A percentile compares a stretch with the other conserved stretches of the same genome.
Evolutionary conservation across 148 eudicot genomes (phyloP).

Genomic region (Vaccinium myrtillus): DNA sequence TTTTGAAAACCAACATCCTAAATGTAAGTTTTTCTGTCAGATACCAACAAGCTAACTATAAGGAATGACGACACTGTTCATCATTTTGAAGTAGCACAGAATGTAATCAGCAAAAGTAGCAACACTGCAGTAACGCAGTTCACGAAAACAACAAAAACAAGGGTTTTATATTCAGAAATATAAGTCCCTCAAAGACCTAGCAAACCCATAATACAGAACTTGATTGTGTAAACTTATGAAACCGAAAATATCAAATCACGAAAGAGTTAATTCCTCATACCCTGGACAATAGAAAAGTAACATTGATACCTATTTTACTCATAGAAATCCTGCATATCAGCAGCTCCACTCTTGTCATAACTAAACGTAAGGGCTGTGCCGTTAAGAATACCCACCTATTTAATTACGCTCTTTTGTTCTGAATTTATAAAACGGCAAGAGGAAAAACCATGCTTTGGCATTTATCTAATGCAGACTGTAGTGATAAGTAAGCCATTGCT

Average conservation of each 20-base stretch:
- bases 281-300: not conserved
- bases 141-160: not conserved
- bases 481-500: too few species aligned
- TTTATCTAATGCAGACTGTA: constrained; percentile 5
- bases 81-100: not conserved
- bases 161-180: not conserved
- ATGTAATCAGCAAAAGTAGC: not conserved
- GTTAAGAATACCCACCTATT: not conserved
- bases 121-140: not conserved
- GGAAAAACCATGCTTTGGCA: not conserved
- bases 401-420: not conserved
- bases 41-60: not conserved
- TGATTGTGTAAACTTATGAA: not conserved
- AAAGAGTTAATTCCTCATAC: not conserved
- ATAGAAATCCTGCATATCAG: not conserved
- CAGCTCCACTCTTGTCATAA: not conserved
- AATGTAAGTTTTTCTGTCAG: not conserved
- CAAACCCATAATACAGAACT: constrained; percentile 1
- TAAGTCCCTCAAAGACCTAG: not conserved
- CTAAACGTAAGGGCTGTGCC: not conserved
- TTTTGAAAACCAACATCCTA: not conserved
- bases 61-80: not conserved
- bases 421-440: not conserved
- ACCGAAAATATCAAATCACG: not conserved
- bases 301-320: too few species aligned